These are phyloP conservation scores for Leptosphaerulina australis DNA, from an alignment of 2,329 filamentous ascomycete species.

Conservation along the genomic window DNA sequence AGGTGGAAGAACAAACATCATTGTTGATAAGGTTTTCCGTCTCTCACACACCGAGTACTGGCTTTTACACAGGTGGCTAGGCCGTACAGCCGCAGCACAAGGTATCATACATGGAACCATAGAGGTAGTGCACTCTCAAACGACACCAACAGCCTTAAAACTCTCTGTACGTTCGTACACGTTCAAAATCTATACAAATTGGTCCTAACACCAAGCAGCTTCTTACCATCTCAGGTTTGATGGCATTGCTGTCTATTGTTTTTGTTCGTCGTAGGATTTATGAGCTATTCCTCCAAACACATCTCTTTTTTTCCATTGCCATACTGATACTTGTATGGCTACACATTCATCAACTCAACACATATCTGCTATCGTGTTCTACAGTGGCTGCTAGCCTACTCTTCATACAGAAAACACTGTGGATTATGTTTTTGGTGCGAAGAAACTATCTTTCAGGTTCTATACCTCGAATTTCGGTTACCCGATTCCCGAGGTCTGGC, in stretches of 20 bases:
- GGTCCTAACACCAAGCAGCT: background rate
- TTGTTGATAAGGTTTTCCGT: background rate
- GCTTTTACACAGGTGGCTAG: constrained; percentile 13
- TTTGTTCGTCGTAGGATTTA: constrained; percentile 7
- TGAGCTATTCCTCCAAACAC: constrained; percentile 5
- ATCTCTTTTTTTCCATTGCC: background rate
- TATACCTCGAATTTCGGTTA: background rate
- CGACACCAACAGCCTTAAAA: background rate
- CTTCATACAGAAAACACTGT: constrained; percentile 6
- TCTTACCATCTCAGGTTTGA: background rate
- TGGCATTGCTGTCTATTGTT: constrained; percentile 5
- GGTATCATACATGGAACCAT: constrained; percentile 11
- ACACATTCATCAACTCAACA: background rate
- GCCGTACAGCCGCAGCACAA: constrained; percentile 5
- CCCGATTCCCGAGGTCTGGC: background rate
- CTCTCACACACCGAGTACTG: constrained; percentile 1
- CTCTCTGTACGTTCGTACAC: background rate
- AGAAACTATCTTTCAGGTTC: background rate
- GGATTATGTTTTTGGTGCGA: background rate
- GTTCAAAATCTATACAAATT: background rate
- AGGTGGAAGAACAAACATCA: background rate
- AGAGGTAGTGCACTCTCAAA: background rate
- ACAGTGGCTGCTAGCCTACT: background rate
- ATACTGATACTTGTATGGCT: constrained; percentile 4
- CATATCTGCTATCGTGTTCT: background rate